Evolutionary conservation across 179 eudicot species (phyloP), one percentile per base, ranked within the genome.

Genomic region (Silene noctiflora): DNA sequence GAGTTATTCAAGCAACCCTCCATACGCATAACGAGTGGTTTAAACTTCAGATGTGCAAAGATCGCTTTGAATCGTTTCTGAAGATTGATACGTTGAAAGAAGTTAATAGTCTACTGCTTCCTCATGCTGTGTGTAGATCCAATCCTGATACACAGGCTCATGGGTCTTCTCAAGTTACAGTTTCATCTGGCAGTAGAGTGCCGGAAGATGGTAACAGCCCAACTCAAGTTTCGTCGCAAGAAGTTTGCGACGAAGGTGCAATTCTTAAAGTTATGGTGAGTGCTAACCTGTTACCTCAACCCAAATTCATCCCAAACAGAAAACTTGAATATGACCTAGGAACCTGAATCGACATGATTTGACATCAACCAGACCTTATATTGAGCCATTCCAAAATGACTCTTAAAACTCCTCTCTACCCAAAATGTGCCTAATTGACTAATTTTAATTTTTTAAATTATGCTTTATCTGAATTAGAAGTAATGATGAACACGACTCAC

Each of bases 201-300:
- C 88, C 83, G 19, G 98, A 92, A 82, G 97, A 89, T 83, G 89
- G 88, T 59, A 83, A 69, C 80, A 87, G 94, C 76, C 89, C 91
- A 17, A 79, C 83, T 67, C 97, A 94, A 86, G 87, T 72, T 22
- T 86, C 93, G 22, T 85, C 93, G 0, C 75, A 78, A 53, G 96
- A 91, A 75, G 76, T 83, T 58, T 89, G 84, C 44, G 97, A 94
- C 79, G 94, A 94, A 85, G 87, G 74, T 77, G 93, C 97, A 48
- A 88, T 92, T 48, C 85, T 92, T 14, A 92, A 92, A 91, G 98
- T 94, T 69, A 94, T 92, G 98, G 98, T 92, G 83, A 87, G 94
- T 76, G 53, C 6, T 35, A 68, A 3, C 27, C 14, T 12, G 12
- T 51, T 51, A 59, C 11, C 3, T 51, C 13, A 10, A 58, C 29